phyloP scores from a whole-genome alignment of 2,329 filamentous ascomycete genomes.

The Apiospora phragmitis region DNA sequence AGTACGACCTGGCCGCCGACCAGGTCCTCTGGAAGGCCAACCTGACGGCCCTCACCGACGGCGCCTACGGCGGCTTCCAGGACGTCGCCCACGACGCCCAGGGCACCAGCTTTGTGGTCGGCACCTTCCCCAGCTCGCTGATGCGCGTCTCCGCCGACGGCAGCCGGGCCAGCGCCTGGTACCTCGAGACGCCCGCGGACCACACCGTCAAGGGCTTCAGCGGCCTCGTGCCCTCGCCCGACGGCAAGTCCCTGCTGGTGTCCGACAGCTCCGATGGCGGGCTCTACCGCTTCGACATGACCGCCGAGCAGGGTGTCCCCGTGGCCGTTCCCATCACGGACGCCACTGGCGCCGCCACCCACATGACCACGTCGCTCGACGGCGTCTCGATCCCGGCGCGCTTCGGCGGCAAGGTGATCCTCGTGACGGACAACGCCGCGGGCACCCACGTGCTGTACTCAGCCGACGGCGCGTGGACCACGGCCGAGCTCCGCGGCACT shows the following conservation, averaged over 20 bases:
- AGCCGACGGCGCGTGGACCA: slow-evolving; percentile 34
- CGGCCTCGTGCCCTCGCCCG: slow-evolving; percentile 25
- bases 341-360: slow-evolving; percentile 16
- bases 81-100: slow-evolving; percentile 37
- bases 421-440: slow-evolving; percentile 30
- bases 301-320: slow-evolving; percentile 22
- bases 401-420: slow-evolving; percentile 34
- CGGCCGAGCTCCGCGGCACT: slow-evolving; percentile 36
- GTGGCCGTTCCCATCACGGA: slow-evolving; percentile 23
- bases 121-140: slow-evolving; percentile 38
- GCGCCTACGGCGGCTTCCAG: slow-evolving; percentile 38
- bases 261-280: slow-evolving; percentile 32
- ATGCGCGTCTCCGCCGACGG: slow-evolving; percentile 34
- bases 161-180: slow-evolving; percentile 33
- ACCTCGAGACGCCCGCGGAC: slow-evolving; percentile 27
- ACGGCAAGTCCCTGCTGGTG: slow-evolving; percentile 31
- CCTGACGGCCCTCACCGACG: slow-evolving; percentile 29
- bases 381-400: slow-evolving; percentile 34
- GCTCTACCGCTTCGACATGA: slow-evolving; percentile 37
- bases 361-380: slow-evolving; percentile 23
- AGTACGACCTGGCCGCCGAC: slow-evolving; percentile 30
- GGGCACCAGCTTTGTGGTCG: slow-evolving; percentile 39
- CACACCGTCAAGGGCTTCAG: slow-evolving; percentile 29
- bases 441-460: slow-evolving; percentile 39
- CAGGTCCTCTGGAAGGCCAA: slow-evolving; percentile 33